Conservation (phyloP, 768 basidiomycete genomes). For the Lactarius sanguifluus region DNA sequence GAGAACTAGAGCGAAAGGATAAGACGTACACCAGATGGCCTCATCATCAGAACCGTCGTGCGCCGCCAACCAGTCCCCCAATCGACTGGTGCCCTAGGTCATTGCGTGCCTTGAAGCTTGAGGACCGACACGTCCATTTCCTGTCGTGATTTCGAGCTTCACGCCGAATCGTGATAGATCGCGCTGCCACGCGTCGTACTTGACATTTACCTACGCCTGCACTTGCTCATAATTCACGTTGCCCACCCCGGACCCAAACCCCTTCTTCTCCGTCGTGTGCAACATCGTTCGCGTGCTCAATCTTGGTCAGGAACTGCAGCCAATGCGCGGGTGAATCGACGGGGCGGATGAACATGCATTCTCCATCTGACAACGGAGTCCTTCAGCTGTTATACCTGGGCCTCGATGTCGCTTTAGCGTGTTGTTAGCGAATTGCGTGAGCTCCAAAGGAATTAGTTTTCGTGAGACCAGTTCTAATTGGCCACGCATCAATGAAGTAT, state of each 20-base stretch:
- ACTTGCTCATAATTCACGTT: conserved; percentile 98
- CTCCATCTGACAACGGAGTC: conserved; percentile 96
- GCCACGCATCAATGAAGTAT: conserved; percentile 66
- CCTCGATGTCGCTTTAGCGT: conserved; percentile 82
- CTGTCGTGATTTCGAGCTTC: conserved; percentile 93
- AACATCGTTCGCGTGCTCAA: conserved; percentile 98
- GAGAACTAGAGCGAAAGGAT: neutral
- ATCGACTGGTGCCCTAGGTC: conserved; percentile 97
- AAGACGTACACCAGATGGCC: neutral
- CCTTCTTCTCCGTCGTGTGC: conserved; percentile 93
- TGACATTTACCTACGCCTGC: conserved; percentile 94
- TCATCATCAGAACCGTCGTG: conserved; percentile 49
- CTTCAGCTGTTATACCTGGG: conserved; percentile 80
- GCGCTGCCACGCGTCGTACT: conserved; percentile 97
- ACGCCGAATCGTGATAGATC: conserved; percentile 89
- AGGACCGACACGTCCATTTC: conserved; percentile 92
- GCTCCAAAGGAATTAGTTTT: conserved; percentile 43
- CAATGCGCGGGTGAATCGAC: conserved; percentile 92
- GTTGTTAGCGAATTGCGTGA: conserved; percentile 69
- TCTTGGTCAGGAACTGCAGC: conserved; percentile 95
- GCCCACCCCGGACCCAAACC: conserved; percentile 93
- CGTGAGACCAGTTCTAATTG: neutral
- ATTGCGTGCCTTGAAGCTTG: conserved; percentile 88
- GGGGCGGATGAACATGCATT: conserved; percentile 92
- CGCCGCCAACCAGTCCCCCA: conserved; percentile 69